Base-by-base conservation (phyloP, 2,329 filamentous ascomycete genomes). In the Microsporum canis region DNA sequence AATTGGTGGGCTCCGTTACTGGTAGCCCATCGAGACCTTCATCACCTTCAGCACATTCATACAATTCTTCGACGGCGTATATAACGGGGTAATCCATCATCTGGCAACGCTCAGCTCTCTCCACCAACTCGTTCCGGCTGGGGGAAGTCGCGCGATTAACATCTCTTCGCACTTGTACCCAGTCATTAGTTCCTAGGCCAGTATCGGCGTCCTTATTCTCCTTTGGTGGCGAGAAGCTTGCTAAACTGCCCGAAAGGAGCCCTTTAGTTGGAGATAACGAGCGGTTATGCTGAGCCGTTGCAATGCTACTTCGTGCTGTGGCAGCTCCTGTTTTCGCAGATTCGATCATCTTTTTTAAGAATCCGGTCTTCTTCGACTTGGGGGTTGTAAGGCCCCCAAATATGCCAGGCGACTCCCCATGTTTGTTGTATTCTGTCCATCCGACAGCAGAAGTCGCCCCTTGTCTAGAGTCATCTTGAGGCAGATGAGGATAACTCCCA, bases 141-240 rank as follows among this genome's bases (percentile, higher is more conserved):
- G 96, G 79, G 0, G 92, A 94, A 70, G 96, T 97, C 2, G 92
- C 95, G 39, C 94, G 84, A 73, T 99, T 97, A 55, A 99, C 88
- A 73, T 99, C 95, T 53, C 94, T 85, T 39, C 94, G 87, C 27
- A 97, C 91, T 72, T 97, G 91, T n/a, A 99, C 91, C 91, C 94
- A 99, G 71, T 97, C 92, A 14, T 68, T 77, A 67, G 76, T 71
- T 41, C 78, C 81, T 5, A 88, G 73, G 1, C 88, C 89, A 81
- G 88, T 88, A 17, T 95, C 90, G 1, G 33, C n/a, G 12, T 84
- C 82, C 3, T 81, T 76, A 64, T 84, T 82, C 53, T 66, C 70
- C 63, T 43, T 69, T 66, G 45, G 67, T 66, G 57, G 70, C 1
- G 70, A 64, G 14, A 73, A 70, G 1, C 73, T 73, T 17, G 72